These are phyloP conservation scores for Clavariopsis aquatica DNA, from an alignment of 495 filamentous ascomycete species.

Conservation along the genomic window DNA sequence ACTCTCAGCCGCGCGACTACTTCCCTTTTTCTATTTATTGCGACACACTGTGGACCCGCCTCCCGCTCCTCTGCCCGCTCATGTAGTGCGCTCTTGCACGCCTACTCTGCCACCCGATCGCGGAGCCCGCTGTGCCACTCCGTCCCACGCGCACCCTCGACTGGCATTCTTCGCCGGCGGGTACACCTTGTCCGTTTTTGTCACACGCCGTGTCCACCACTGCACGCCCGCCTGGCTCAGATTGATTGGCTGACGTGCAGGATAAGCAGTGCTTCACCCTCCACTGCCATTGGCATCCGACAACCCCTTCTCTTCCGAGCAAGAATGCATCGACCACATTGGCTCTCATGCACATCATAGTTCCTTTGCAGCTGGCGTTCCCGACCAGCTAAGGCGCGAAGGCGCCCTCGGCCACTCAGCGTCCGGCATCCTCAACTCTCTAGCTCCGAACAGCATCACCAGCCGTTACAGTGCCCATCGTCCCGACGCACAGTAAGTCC, in stretches of 20 bases:
- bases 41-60: conserved; percentile 32
- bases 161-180: conserved; percentile 19
- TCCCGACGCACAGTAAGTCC: conserved; percentile 42
- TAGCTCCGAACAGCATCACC: conserved; percentile 25
- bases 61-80: conserved; percentile 22
- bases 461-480: conserved; percentile 39
- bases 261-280: conserved; percentile 40
- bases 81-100: conserved; percentile 40
- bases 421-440: conserved; percentile 21
- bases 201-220: conserved; percentile 37
- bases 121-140: conserved; percentile 35
- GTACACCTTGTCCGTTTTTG: conserved; percentile 39
- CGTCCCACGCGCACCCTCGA: conserved; percentile 30
- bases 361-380: conserved; percentile 34
- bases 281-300: conserved; percentile 40
- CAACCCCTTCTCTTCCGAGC: conserved; percentile 41
- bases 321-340: conserved; percentile 43
- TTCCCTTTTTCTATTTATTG: conserved; percentile 29
- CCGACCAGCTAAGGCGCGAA: conserved; percentile 42
- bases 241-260: conserved; percentile 39
- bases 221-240: conserved; percentile 22
- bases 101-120: conserved; percentile 35
- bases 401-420: conserved; percentile 37
- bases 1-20: conserved; percentile 22
- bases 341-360: conserved; percentile 43